Base-by-base conservation (phyloP, 331 rosid species). In the Malus hybrid region DNA sequence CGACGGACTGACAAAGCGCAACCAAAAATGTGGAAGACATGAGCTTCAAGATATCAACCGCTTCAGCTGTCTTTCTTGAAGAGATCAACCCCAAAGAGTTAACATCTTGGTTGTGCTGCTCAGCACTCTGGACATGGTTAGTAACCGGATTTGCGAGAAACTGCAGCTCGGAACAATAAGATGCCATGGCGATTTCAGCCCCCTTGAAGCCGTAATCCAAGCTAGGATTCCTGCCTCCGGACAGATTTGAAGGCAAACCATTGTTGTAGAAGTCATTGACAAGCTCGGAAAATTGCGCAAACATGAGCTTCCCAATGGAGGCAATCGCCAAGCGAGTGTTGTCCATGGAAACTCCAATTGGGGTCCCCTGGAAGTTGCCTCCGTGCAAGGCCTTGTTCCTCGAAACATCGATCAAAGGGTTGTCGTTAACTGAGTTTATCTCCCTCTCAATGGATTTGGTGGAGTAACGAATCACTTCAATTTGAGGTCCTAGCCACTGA, bases 261-360 rank as follows among this genome's bases (percentile, higher is more conserved):
- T 93, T 93, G 84, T 93, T 93, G 96, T 90, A 93, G 1, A 78
- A 89, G 61, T 93, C 97, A 55, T 90, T 91, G 50, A 91, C 97
- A 28, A 93, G 92, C 83, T 93, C 97, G 0, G 93, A 90, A 73
- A 93, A 90, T 44, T 93, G 96, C 5, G 98, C 98, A 71, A 93
- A 90, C 85, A 93, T 69, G 83, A 93, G 98, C 73, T 93, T 93
- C 0, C 98, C 98, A 13, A 93, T 93, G 0, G 93, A 73, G 14
- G 97, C 98, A 46, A 90, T 44, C 28, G 97, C 96, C 73, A 93
- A 52, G 77, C 98, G 93, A 0, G 98, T 93, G 68, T 93, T 90
- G 72, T 93, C 98, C 98, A 93, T 93, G 0, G 98, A 93, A 2
- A 93, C 97, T 2, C 98, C 97, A 67, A 93, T 89, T 14, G 96